These are phyloP conservation scores for Phialemoniopsis sp. DNA, from an alignment of 2,329 filamentous ascomycete genomes.

Conservation along the genomic window DNA sequence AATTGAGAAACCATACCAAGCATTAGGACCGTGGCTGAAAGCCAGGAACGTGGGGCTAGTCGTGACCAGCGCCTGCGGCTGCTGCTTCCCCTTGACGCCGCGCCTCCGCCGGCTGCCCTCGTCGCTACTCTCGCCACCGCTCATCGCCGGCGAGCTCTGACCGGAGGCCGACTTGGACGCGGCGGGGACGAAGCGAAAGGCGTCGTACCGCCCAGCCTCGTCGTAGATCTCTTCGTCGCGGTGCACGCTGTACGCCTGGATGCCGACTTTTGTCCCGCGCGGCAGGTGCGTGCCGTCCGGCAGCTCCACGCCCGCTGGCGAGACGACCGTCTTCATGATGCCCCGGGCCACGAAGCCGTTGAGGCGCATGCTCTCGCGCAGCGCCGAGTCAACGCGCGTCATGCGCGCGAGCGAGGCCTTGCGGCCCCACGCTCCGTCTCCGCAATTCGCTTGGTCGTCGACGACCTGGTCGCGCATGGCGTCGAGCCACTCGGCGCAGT, in stretches of 20 bases:
- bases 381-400: slow-evolving; percentile 31
- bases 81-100: slow-evolving; percentile 1
- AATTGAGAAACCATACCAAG: slow-evolving; percentile 18
- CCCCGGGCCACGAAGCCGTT: slow-evolving; percentile 30
- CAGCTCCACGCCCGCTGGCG: slow-evolving; percentile 22
- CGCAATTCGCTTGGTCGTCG: slow-evolving; percentile 7
- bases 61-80: slow-evolving; percentile 17
- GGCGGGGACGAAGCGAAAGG: slow-evolving; percentile 34
- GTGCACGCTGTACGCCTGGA: slow-evolving; percentile 26
- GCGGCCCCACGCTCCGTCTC: slow-evolving; percentile 1
- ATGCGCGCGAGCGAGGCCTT: slow-evolving; percentile 29
- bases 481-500: slow-evolving; percentile 14
- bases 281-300: slow-evolving; percentile 27
- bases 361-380: slow-evolving; percentile 36
- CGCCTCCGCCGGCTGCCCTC: slow-evolving; percentile 3
- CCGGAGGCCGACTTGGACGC: not conserved
- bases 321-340: slow-evolving; percentile 28
- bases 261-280: slow-evolving; percentile 25
- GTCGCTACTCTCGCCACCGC: slow-evolving; percentile 6
- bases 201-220: slow-evolving; percentile 24
- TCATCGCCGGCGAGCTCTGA: not conserved
- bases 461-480: slow-evolving; percentile 28
- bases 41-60: slow-evolving; percentile 26
- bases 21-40: slow-evolving; percentile 29
- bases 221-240: slow-evolving; percentile 25